These are phyloP conservation scores for Venturia oleaginea DNA, from an alignment of 2,329 filamentous ascomycete genomes.

Conservation along the genomic window DNA sequence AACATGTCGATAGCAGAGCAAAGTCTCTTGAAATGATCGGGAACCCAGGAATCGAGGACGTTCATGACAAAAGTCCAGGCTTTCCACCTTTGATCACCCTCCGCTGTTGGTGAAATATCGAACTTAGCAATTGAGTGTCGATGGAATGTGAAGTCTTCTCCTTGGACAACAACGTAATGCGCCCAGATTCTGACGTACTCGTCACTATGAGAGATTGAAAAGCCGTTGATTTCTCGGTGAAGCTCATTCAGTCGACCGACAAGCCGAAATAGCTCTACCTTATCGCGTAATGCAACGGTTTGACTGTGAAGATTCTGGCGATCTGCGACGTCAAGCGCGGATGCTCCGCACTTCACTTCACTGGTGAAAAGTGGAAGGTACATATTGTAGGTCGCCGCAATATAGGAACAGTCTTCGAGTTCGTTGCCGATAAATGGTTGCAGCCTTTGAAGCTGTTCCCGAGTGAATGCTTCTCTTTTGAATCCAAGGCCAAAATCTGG, in stretches of 20 bases:
- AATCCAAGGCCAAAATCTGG: conserved; percentile 19
- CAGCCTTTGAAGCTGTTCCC: conserved; percentile 18
- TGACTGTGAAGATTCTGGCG: conserved; percentile 14
- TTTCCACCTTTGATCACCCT: conserved; percentile 8
- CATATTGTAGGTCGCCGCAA: conserved; percentile 8
- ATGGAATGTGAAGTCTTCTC: conserved; percentile 6
- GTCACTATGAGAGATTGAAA: conserved; percentile 10
- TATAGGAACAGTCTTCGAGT: not conserved
- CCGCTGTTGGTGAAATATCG: conserved; percentile 16
- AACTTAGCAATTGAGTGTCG: conserved; percentile 15
- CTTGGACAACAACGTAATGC: conserved; percentile 2
- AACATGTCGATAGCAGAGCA: conserved; percentile 1
- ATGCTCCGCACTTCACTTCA: conserved; percentile 22
- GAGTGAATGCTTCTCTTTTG: conserved; percentile 18
- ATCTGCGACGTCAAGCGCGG: conserved; percentile 23
- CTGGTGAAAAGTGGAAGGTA: conserved; percentile 13
- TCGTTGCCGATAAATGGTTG: conserved; percentile 6
- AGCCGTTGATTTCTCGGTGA: conserved; percentile 20
- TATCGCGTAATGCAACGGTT: not conserved
- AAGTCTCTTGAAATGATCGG: conserved; percentile 5
- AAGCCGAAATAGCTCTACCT: conserved; percentile 23
- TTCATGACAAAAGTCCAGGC: conserved; percentile 5
- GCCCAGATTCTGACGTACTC: conserved; percentile 4
- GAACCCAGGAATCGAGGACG: not conserved
- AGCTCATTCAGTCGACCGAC: conserved; percentile 29